Evolutionary conservation across 306 rosid species (phyloP).

Genomic region (Notholithocarpus densiflorus): DNA sequence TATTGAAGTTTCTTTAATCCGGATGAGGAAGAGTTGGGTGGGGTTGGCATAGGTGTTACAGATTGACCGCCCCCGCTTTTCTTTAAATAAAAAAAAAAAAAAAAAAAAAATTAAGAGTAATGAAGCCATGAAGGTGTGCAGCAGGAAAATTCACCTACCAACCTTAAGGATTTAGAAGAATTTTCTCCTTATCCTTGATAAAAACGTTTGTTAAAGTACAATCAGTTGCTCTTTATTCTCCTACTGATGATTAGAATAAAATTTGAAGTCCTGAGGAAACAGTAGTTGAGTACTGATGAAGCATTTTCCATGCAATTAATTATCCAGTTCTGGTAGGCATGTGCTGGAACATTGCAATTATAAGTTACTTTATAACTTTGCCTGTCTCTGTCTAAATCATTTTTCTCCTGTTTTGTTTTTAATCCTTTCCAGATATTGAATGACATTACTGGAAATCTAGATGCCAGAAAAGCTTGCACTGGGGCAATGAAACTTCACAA

Average conservation of each 20-base stretch:
- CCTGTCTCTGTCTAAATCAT: background rate
- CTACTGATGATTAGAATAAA: background rate
- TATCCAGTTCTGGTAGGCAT: background rate
- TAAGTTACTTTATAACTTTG: background rate
- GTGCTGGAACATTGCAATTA: background rate
- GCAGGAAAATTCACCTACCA: background rate
- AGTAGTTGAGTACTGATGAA: background rate
- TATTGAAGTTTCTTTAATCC: background rate
- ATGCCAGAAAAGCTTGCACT: slow-evolving; percentile 93
- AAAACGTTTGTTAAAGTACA: background rate
- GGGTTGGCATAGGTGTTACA: background rate
- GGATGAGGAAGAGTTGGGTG: background rate
- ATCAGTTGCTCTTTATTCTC: background rate
- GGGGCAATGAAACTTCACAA: slow-evolving; percentile 97
- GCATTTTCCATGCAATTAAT: background rate
- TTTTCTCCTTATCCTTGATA: background rate
- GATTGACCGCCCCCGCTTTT: background rate
- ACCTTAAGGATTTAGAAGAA: background rate
- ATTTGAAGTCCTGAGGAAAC: background rate
- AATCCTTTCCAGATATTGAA: slow-evolving; percentile 70
- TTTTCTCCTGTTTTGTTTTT: slow-evolving; percentile 8
- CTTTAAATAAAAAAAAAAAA: background rate
- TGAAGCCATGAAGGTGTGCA: background rate
- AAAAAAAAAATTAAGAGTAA: background rate
- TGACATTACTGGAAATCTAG: slow-evolving; percentile 86